Conservation (phyloP, 208 protist species). For the Endotrypanum monterogeii region DNA sequence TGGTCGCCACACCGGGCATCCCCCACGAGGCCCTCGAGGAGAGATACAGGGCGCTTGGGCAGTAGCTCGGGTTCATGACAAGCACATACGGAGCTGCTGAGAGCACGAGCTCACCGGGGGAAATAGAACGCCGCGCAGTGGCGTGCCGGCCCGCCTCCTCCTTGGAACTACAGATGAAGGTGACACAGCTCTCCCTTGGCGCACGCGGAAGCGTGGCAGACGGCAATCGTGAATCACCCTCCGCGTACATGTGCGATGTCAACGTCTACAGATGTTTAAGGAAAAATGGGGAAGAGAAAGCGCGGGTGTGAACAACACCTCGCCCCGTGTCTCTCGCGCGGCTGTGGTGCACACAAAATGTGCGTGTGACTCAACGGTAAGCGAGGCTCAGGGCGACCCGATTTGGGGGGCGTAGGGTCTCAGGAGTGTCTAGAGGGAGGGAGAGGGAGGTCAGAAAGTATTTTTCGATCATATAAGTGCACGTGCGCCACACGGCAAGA, state of each 20-base stretch:
- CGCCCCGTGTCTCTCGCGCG: not conserved
- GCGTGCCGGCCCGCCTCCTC: conserved; percentile 54
- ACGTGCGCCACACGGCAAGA: not conserved
- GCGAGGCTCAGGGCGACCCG: too few species aligned
- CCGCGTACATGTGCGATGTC: not conserved
- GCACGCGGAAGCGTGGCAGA: not conserved
- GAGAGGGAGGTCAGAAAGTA: too few species aligned
- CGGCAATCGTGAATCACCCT: not conserved
- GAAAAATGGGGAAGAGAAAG: not conserved
- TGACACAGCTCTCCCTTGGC: conserved; percentile 27
- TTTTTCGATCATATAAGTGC: not conserved
- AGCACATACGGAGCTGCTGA: conserved; percentile 50
- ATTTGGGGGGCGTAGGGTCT: too few species aligned
- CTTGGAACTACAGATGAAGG: conserved; percentile 29
- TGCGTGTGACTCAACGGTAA: not conserved
- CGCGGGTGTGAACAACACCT: not conserved
- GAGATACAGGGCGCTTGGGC: conserved; percentile 52
- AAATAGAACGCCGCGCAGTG: conserved; percentile 41
- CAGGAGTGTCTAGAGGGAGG: not conserved
- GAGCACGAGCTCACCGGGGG: conserved; percentile 65
- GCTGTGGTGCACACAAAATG: not conserved
- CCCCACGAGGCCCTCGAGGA: conserved; percentile 19
- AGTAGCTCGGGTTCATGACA: conserved; percentile 50
- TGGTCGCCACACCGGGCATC: not conserved
- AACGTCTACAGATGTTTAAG: not conserved